These are phyloP conservation scores for Coffea eugenioides DNA, from an alignment of 257 asterid genomes.

Conservation along the genomic window DNA sequence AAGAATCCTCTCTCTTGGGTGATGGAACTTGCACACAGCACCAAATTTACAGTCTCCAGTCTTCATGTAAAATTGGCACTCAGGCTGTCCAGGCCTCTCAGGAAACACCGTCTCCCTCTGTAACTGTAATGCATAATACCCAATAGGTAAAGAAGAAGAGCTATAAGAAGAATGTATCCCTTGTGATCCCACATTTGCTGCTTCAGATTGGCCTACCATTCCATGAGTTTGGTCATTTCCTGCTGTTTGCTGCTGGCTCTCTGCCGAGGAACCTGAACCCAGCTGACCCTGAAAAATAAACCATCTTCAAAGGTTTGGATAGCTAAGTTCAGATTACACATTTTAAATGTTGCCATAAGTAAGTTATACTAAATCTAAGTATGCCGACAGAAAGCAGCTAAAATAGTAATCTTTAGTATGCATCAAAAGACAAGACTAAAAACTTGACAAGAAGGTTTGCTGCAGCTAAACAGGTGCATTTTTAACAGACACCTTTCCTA, in stretches of 20 bases:
- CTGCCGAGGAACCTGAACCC: slow-evolving; percentile 74
- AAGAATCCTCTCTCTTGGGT: slow-evolving; percentile 76
- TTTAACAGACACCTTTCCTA: background rate
- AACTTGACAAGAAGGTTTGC: background rate
- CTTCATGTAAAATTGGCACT: slow-evolving; percentile 94
- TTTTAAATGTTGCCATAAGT: background rate
- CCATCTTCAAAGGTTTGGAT: background rate
- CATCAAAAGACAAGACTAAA: background rate
- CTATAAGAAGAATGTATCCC: slow-evolving; percentile 43
- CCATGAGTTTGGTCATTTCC: slow-evolving; percentile 56
- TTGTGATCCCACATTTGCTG: slow-evolving; percentile 50
- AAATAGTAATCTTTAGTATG: background rate
- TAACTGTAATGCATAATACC: slow-evolving; percentile 65
- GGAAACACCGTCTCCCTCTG: slow-evolving; percentile 86
- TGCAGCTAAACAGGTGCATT: background rate
- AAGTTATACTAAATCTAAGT: background rate
- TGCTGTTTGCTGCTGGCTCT: slow-evolving; percentile 55
- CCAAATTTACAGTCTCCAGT: slow-evolving; percentile 99
- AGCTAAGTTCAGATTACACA: background rate
- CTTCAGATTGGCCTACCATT: slow-evolving; percentile 48
- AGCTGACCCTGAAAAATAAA: slow-evolving; percentile 63
- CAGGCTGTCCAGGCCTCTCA: slow-evolving; percentile 94
- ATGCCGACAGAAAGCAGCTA: background rate
- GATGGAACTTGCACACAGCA: slow-evolving; percentile 91
- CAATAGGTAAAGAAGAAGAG: slow-evolving; percentile 63